These are phyloP conservation scores for Chytriomyces sp. DNA, from an alignment of 192 early-diverging fungal species.

Conservation along the genomic window DNA sequence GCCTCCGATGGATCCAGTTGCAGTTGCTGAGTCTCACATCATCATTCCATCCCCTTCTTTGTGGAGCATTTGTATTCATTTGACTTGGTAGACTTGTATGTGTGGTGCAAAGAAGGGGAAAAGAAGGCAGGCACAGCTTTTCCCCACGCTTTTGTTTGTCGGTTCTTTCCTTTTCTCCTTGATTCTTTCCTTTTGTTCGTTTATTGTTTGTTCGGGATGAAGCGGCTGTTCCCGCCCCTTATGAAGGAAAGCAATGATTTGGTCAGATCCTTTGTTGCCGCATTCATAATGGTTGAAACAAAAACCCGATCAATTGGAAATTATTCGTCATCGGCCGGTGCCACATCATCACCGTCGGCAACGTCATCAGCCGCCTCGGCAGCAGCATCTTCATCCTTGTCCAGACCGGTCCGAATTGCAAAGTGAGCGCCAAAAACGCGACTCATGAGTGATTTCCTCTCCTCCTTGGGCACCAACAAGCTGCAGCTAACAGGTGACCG, in stretches of 20 bases:
- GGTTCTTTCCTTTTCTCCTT: no score
- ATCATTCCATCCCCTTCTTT: background rate
- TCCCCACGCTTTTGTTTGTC: no score
- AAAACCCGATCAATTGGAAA: no score
- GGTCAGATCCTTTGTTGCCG: no score
- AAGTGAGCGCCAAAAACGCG: slow-evolving; percentile 19
- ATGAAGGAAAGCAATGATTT: no score
- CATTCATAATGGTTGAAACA: no score
- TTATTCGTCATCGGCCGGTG: background rate
- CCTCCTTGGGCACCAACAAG: slow-evolving; percentile 55
- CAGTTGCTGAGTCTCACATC: slow-evolving; percentile 34
- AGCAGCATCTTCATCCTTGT: background rate
- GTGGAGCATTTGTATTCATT: background rate
- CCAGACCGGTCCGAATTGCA: slow-evolving; percentile 1
- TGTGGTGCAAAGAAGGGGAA: background rate
- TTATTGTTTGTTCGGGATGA: slow-evolving; percentile 5
- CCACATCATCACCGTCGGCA: background rate
- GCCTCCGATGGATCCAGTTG: slow-evolving; percentile 48
- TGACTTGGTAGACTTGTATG: no score
- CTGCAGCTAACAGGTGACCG: slow-evolving; percentile 48
- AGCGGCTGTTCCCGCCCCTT: background rate
- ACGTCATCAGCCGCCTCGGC: background rate
- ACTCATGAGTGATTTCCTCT: slow-evolving; percentile 31
- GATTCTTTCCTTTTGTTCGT: slow-evolving; percentile 7
- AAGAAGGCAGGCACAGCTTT: background rate